These are phyloP conservation scores for Oenanthe javanica DNA, from an alignment of 140 eudicot species.

Conservation along the genomic window DNA sequence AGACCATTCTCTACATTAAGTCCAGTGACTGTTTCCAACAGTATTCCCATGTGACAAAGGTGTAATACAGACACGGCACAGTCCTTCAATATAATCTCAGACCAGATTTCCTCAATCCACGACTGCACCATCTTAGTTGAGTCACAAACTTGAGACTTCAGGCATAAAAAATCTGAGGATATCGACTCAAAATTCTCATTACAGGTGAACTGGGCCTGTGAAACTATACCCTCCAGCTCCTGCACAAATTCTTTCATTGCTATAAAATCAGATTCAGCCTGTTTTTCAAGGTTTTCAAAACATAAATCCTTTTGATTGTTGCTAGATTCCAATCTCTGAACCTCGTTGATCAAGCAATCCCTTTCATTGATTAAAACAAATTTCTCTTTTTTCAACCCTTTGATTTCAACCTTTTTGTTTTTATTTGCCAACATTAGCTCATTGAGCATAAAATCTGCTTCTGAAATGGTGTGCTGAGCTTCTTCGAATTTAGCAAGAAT, in stretches of 20 bases:
- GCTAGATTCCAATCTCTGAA: conserved; percentile 31
- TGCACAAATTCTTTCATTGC: conserved; percentile 33
- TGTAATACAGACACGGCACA: conserved; percentile 72
- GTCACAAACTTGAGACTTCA: conserved; percentile 48
- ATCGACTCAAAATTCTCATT: conserved; percentile 33
- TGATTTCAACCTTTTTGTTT: conserved; percentile 54
- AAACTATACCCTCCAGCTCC: conserved; percentile 55
- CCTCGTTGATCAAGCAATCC: conserved; percentile 31
- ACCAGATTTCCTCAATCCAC: conserved; percentile 77
- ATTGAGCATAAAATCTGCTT: conserved; percentile 87
- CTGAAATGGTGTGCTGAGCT: conserved; percentile 70
- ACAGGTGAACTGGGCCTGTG: conserved; percentile 33
- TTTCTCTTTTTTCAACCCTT: conserved; percentile 42
- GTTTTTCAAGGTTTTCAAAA: conserved; percentile 27
- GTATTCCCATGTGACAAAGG: conserved; percentile 78
- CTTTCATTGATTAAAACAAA: conserved; percentile 26
- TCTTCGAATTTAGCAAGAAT: conserved; percentile 69
- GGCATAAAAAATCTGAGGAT: conserved; percentile 35
- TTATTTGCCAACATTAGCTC: conserved; percentile 79
- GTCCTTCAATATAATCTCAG: conserved; percentile 72
- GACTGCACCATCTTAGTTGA: conserved; percentile 42
- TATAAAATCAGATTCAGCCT: conserved; percentile 35
- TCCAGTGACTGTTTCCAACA: conserved; percentile 60
- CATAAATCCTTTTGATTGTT: conserved; percentile 26
- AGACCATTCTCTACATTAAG: conserved; percentile 74